Conservation (phyloP, 2,329 filamentous ascomycete genomes). For the Purpureocillium takamizusanense region DNA sequence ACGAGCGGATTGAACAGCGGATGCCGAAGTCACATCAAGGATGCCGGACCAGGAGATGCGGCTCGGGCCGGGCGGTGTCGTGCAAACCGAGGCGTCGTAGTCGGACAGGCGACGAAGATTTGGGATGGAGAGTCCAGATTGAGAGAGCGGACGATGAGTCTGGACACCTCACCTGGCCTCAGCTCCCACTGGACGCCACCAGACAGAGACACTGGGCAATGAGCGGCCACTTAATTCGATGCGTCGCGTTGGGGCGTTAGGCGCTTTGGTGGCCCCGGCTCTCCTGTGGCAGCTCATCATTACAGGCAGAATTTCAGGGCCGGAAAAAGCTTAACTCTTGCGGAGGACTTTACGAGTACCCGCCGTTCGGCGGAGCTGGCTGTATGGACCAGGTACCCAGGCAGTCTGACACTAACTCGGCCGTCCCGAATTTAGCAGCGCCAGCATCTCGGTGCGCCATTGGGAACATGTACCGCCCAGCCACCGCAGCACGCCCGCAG, state of each 20-base stretch:
- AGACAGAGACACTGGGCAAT: too few relatives aligned
- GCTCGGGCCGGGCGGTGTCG: not conserved
- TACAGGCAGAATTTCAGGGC: too few relatives aligned
- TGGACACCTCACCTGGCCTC: too few relatives aligned
- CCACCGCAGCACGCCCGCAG: too few relatives aligned
- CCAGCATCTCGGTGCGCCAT: not conserved
- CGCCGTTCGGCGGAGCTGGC: too few relatives aligned
- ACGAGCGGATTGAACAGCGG: not conserved
- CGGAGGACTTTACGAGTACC: not conserved
- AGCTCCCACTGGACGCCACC: too few relatives aligned
- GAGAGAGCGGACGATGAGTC: not conserved
- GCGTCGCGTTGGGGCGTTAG: too few relatives aligned
- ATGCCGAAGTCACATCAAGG: constrained; percentile 1
- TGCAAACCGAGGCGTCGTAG: not conserved
- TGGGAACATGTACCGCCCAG: not conserved
- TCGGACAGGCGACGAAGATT: not conserved
- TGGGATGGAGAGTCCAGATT: not conserved
- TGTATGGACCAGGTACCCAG: not conserved
- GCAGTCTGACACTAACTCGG: not conserved
- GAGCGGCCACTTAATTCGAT: too few relatives aligned
- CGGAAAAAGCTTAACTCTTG: constrained; percentile 5
- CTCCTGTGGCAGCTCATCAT: too few relatives aligned
- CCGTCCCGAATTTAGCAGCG: not conserved
- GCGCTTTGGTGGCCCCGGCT: too few relatives aligned
- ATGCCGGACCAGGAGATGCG: not conserved